Conservation (phyloP, 176 grass and related monocot genomes). For the Bothriochloa decipiens region DNA sequence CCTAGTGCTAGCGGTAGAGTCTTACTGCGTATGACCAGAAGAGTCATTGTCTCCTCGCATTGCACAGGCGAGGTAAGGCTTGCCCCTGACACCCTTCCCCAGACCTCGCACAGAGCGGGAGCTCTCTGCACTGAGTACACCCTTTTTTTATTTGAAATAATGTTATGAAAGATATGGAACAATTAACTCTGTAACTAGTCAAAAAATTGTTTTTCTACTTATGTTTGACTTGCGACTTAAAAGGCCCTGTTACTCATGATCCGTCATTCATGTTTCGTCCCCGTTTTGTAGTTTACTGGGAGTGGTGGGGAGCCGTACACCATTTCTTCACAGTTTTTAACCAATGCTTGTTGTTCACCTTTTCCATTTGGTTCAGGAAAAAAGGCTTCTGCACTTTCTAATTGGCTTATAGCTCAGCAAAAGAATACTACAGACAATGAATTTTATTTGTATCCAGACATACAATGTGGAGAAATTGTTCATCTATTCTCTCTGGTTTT, state of each 20-base stretch:
- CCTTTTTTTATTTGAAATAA: background rate
- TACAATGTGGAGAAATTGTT: constrained; percentile 83
- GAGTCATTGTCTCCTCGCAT: too few species aligned
- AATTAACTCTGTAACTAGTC: constrained; percentile 9
- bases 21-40: too few species aligned
- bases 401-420: constrained; percentile 67
- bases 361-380: constrained; percentile 87
- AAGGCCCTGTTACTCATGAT: constrained; percentile 3
- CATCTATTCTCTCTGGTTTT: constrained; percentile 75
- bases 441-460: constrained; percentile 70
- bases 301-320: constrained; percentile 74
- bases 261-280: constrained; percentile 20
- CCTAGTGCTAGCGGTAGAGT: too few species aligned
- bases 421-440: constrained; percentile 45
- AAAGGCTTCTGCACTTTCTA: constrained; percentile 66
- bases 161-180: background rate
- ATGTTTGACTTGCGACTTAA: constrained; percentile 2
- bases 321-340: constrained; percentile 79
- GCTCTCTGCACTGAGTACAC: too few species aligned
- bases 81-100: too few species aligned
- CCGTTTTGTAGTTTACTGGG: constrained; percentile 70
- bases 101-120: too few species aligned
- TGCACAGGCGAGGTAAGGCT: too few species aligned
- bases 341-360: constrained; percentile 72
- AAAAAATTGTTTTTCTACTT: background rate